A percentile compares a stretch with the other conserved stretches of the same genome.
phyloP scores from a whole-genome alignment of 139 green algal species.

The Penium margaritaceum region DNA sequence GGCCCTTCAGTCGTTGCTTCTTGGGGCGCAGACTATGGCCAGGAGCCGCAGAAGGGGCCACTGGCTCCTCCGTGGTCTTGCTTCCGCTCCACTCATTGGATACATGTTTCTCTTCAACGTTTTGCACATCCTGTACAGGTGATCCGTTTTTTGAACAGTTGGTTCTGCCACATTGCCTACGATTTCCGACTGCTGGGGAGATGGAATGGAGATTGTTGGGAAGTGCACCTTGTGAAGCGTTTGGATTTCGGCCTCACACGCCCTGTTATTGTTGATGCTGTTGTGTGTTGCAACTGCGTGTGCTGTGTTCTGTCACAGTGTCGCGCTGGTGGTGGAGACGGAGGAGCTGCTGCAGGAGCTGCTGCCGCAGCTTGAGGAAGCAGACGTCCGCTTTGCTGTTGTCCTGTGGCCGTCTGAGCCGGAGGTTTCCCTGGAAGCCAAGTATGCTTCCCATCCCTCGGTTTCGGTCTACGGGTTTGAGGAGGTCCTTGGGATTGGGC shows the following conservation, averaged over 20 bases:
- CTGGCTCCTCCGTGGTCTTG: no score
- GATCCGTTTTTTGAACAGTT: no score
- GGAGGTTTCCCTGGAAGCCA: not conserved
- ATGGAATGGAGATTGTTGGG: no score
- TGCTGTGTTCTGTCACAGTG: constrained; percentile 24
- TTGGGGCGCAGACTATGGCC: no score
- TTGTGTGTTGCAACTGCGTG: not conserved
- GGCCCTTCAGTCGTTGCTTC: not conserved
- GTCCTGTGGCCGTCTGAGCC: constrained; percentile 60
- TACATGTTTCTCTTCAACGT: no score
- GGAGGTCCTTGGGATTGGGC: constrained; percentile 50
- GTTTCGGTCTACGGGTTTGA: constrained; percentile 47
- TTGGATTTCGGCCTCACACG: no score
- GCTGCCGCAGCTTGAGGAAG: constrained; percentile 47
- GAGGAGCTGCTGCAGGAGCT: constrained; percentile 60
- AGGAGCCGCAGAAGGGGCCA: no score
- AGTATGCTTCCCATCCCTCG: not conserved
- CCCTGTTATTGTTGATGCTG: not conserved
- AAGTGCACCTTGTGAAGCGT: no score
- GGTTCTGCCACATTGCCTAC: no score
- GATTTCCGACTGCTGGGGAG: no score
- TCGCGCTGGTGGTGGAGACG: constrained; percentile 70
- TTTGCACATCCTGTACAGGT: no score
- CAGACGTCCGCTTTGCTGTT: constrained; percentile 60
- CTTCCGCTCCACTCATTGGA: no score